Percentiles rank a stretch among this genome's conserved stretches.
Evolutionary conservation across 345 rosid species (phyloP).

Genomic region (Viola odorata): DNA sequence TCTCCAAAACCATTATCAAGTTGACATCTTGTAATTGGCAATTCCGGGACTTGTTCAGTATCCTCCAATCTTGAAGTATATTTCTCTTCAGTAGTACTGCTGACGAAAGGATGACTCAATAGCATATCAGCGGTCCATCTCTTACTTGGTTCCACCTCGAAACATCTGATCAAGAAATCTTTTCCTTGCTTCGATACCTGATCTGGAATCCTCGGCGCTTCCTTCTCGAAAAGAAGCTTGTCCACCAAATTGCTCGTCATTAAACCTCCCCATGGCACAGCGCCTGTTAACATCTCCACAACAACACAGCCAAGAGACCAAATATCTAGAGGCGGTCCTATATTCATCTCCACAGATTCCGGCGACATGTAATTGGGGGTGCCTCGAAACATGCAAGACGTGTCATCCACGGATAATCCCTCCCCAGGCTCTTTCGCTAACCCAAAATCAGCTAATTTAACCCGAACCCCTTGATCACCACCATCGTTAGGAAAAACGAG

Average conservation of each 20-base stretch:
- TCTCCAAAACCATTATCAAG: neutral
- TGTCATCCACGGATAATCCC: neutral
- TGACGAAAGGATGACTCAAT: neutral
- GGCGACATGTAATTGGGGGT: neutral
- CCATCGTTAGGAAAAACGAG: neutral
- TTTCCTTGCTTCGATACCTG: neutral
- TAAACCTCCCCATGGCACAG: neutral
- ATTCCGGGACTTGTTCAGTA: no score
- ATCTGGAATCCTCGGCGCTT: neutral
- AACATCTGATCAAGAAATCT: neutral
- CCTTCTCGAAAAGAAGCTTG: neutral
- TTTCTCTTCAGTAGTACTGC: neutral
- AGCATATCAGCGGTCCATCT: neutral
- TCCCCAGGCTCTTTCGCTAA: neutral
- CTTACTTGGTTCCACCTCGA: neutral
- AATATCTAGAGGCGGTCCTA: neutral
- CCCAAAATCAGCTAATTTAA: slow-evolving; percentile 1
- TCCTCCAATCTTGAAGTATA: neutral
- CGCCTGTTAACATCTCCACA: neutral
- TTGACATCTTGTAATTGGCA: no score
- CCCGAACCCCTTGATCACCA: neutral
- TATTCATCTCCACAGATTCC: neutral
- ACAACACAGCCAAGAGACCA: neutral
- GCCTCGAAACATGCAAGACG: neutral
- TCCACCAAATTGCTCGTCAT: neutral